phyloP scores from a whole-genome alignment of 345 rosid genomes.

The Aethionema arabicum region DNA sequence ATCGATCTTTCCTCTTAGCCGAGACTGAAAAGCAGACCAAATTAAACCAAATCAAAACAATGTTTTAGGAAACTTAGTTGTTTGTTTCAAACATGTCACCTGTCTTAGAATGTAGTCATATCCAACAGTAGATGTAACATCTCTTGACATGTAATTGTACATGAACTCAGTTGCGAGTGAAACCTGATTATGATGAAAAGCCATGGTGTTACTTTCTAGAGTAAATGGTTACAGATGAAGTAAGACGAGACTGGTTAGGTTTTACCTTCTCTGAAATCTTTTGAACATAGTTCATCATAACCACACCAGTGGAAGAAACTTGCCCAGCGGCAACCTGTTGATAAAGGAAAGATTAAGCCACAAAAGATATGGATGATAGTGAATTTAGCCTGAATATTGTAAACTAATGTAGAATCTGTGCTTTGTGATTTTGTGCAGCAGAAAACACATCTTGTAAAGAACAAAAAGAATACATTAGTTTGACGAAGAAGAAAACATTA shows the following conservation, averaged over 20 bases:
- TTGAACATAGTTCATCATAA: constrained; percentile 84
- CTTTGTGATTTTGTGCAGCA: neutral
- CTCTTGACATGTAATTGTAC: constrained; percentile 70
- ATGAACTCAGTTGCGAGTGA: constrained; percentile 78
- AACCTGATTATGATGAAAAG: constrained; percentile 44
- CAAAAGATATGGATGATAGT: neutral
- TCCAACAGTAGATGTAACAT: constrained; percentile 79
- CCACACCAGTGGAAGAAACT: constrained; percentile 81
- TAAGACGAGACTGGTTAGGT: neutral
- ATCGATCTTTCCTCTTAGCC: constrained; percentile 85
- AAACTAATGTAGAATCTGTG: too few relatives aligned
- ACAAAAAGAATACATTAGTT: neutral
- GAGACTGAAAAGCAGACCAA: constrained; percentile 48
- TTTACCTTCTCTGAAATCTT: constrained; percentile 84
- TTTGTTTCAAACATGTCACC: constrained; percentile 41
- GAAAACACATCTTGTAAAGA: neutral
- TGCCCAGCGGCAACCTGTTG: constrained; percentile 75
- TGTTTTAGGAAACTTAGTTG: neutral
- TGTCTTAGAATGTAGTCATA: constrained; percentile 87
- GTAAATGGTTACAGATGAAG: neutral
- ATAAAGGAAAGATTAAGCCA: neutral
- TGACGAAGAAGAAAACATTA: constrained; percentile 28
- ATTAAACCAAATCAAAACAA: constrained; percentile 1
- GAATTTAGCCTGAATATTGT: neutral
- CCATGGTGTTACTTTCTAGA: neutral